Percentiles rank a stretch among this genome's conserved stretches.
phyloP scores from a whole-genome alignment of 371 early-diverging fungal species.

The Rhizopus stolonifer region DNA sequence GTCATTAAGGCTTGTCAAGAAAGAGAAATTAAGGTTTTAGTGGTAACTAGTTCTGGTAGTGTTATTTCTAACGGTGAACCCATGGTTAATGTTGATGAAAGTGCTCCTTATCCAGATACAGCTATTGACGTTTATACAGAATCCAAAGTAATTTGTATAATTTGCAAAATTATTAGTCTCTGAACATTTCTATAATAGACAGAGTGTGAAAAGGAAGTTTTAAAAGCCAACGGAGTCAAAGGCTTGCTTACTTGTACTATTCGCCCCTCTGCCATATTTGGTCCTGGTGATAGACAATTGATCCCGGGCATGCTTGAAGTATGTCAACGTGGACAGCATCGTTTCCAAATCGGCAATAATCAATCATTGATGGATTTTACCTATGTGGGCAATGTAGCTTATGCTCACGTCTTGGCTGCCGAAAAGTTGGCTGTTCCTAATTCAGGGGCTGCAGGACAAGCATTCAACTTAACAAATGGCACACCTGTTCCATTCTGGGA shows the following conservation, averaged over 20 bases:
- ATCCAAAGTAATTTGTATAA: constrained; percentile 78
- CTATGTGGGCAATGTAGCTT: constrained; percentile 91
- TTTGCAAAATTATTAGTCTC: no score
- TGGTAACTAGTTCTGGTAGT: constrained; percentile 87
- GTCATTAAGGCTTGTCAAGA: constrained; percentile 79
- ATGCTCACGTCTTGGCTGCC: constrained; percentile 88
- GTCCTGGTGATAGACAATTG: constrained; percentile 88
- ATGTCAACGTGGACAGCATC: constrained; percentile 68
- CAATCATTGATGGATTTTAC: constrained; percentile 87
- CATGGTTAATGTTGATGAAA: constrained; percentile 82
- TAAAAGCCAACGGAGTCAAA: constrained; percentile 72
- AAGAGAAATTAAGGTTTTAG: constrained; percentile 67
- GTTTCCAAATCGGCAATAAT: constrained; percentile 88
- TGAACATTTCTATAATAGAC: constrained; percentile 32
- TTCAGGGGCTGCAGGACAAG: constrained; percentile 61
- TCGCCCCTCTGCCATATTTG: constrained; percentile 92
- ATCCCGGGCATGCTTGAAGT: constrained; percentile 78
- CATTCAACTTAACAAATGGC: constrained; percentile 91
- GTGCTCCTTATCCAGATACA: constrained; percentile 64
- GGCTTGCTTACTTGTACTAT: constrained; percentile 77
- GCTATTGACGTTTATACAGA: constrained; percentile 91
- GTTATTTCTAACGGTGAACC: constrained; percentile 83
- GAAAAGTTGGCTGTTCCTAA: constrained; percentile 61
- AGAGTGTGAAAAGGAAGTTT: constrained; percentile 80
- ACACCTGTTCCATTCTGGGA: constrained; percentile 94